Evolutionary conservation across 2,329 filamentous ascomycete genomes (phyloP).

Genomic region (Mollisiaceae sp.): DNA sequence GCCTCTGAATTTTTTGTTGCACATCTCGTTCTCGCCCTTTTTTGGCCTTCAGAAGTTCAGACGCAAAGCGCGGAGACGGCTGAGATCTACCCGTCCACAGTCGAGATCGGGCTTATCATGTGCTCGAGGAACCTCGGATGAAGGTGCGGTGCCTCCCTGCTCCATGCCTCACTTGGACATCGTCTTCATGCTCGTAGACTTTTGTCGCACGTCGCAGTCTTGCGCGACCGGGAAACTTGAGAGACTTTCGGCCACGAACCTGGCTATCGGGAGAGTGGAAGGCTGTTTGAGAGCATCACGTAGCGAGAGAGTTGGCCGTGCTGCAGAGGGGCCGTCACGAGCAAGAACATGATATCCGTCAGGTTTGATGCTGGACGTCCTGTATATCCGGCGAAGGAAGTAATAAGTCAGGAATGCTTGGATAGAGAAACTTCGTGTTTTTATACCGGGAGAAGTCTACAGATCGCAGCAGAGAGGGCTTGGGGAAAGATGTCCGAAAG

Average conservation of each 20-base stretch:
- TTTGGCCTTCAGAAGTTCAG: neutral
- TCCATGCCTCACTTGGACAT: conserved; percentile 12
- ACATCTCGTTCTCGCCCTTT: conserved; percentile 24
- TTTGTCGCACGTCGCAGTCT: conserved; percentile 28
- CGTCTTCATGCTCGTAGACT: conserved; percentile 11
- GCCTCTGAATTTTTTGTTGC: conserved; percentile 21
- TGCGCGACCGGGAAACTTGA: conserved; percentile 23
- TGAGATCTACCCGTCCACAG: neutral
- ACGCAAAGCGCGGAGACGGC: conserved; percentile 12
- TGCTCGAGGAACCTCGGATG: neutral
- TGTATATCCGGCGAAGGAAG: neutral
- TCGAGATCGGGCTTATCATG: neutral
- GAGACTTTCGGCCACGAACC: conserved; percentile 14
- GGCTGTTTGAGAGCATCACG: conserved; percentile 10
- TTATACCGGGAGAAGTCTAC: neutral
- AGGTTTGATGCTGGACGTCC: no score
- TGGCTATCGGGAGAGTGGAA: conserved; percentile 13
- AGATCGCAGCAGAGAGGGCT: neutral
- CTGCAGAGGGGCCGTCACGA: conserved; percentile 3
- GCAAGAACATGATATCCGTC: neutral
- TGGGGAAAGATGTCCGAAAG: neutral
- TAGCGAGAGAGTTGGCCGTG: conserved; percentile 21
- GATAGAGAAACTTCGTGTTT: neutral
- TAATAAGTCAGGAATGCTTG: neutral
- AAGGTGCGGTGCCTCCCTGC: neutral